Conservation (phyloP, 2,329 filamentous ascomycete genomes). For the Xylaria arbuscula region DNA sequence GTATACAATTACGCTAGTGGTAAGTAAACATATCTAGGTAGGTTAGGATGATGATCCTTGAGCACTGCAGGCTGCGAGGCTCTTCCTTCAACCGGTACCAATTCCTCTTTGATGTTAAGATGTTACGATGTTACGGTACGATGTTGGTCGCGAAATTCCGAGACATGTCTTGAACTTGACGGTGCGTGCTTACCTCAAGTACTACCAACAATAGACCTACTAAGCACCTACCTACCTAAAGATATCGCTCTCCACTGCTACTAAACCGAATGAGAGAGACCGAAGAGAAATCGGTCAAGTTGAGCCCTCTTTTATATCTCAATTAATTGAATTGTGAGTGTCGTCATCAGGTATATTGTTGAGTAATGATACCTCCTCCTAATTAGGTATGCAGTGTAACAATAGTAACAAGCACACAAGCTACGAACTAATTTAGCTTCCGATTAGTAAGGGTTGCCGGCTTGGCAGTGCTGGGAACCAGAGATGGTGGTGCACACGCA, state of each 20-base stretch:
- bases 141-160: background rate
- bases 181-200: background rate
- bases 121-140: no score
- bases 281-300: no score
- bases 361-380: background rate
- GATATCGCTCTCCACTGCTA: background rate
- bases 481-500: no score
- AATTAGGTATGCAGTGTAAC: background rate
- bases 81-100: background rate
- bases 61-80: background rate
- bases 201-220: conserved; percentile 7
- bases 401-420: background rate
- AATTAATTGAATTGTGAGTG: background rate
- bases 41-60: conserved; percentile 1
- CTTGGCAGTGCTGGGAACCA: background rate
- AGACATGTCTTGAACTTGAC: conserved; percentile 10
- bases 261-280: background rate
- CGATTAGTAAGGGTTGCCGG: background rate
- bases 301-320: background rate
- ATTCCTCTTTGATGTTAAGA: background rate
- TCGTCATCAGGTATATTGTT: background rate
- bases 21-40: background rate
- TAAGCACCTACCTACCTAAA: no score
- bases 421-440: background rate
- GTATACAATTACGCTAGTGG: no score